Evolutionary conservation across 2,329 filamentous ascomycete genomes (phyloP).

Genomic region (Byssoonygena ceratinophila): DNA sequence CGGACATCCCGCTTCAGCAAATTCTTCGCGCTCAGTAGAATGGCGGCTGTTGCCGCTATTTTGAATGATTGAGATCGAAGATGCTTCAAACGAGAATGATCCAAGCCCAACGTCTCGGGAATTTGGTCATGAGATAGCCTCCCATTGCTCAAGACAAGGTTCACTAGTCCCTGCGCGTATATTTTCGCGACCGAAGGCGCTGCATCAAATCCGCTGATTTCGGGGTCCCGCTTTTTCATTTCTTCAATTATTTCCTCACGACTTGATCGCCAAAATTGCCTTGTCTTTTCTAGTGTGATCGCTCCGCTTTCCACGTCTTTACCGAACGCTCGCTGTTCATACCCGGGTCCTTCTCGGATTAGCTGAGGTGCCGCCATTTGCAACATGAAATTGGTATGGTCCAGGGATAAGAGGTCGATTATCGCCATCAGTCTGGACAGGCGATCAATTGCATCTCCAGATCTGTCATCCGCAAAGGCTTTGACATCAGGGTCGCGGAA

Average conservation of each 20-base stretch:
- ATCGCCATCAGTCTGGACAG: constrained; percentile 52
- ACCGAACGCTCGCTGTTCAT: constrained; percentile 51
- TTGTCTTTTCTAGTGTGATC: constrained; percentile 44
- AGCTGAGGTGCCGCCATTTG: constrained; percentile 50
- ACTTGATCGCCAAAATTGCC: constrained; percentile 44
- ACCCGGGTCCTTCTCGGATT: constrained; percentile 50
- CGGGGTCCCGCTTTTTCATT: constrained; percentile 39
- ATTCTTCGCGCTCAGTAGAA: constrained; percentile 56
- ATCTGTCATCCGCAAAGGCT: constrained; percentile 42
- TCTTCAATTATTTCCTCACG: constrained; percentile 38
- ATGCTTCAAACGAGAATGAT: constrained; percentile 43
- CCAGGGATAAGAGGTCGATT: constrained; percentile 52
- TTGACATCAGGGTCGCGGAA: constrained; percentile 52
- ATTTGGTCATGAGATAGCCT: constrained; percentile 32
- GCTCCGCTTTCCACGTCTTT: constrained; percentile 44
- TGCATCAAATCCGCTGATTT: constrained; percentile 28
- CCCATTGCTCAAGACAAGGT: constrained; percentile 47
- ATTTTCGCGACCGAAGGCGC: constrained; percentile 34
- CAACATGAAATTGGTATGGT: constrained; percentile 57
- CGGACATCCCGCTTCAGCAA: constrained; percentile 54
- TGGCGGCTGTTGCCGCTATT: constrained; percentile 51
- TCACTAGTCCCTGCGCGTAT: constrained; percentile 51
- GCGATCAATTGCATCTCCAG: constrained; percentile 50
- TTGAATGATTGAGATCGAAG: constrained; percentile 47
- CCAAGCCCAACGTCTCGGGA: constrained; percentile 52